phyloP scores from a whole-genome alignment of 495 filamentous ascomycete species.

The Aspergillus leporis region DNA sequence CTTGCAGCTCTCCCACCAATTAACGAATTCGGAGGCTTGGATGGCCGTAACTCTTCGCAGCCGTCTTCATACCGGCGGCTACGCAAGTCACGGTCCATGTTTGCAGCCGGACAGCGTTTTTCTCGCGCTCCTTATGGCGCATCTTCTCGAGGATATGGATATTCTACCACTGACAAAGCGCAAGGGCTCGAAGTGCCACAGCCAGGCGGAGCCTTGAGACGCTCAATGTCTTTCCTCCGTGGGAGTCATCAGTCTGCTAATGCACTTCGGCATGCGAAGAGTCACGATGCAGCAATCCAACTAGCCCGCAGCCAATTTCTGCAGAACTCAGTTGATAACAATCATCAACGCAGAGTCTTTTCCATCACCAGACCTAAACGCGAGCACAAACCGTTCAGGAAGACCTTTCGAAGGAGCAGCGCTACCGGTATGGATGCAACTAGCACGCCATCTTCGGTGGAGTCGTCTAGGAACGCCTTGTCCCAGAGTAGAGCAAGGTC shows the following conservation, averaged over 20 bases:
- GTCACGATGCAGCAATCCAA: slow-evolving; percentile 49
- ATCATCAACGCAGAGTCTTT: slow-evolving; percentile 43
- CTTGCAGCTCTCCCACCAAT: slow-evolving; percentile 35
- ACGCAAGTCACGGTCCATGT: slow-evolving; percentile 73
- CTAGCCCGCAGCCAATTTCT: slow-evolving; percentile 50
- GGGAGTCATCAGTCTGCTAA: slow-evolving; percentile 29
- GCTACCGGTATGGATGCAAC: slow-evolving; percentile 34
- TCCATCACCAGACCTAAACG: slow-evolving; percentile 45
- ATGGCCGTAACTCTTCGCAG: slow-evolving; percentile 61
- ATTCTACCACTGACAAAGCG: slow-evolving; percentile 6
- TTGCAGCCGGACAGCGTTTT: slow-evolving; percentile 51
- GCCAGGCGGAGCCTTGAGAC: slow-evolving; percentile 37
- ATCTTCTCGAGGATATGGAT: slow-evolving; percentile 18
- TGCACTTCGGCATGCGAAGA: slow-evolving; percentile 32
- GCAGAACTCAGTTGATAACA: slow-evolving; percentile 32
- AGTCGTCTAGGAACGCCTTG: slow-evolving; percentile 29
- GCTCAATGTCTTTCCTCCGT: slow-evolving; percentile 65
- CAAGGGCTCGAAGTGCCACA: slow-evolving; percentile 20
- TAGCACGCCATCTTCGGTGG: slow-evolving; percentile 23
- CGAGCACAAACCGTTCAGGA: slow-evolving; percentile 57
- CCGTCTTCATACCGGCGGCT: slow-evolving; percentile 77
- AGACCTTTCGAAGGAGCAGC: slow-evolving; percentile 57
- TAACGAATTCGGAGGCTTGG: slow-evolving; percentile 43
- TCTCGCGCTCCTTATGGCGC: slow-evolving; percentile 26
- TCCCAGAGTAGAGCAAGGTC: slow-evolving; percentile 57